phyloP scores from a whole-genome alignment of 2,329 filamentous ascomycete genomes.

The Penicillium sclerotiorum region DNA sequence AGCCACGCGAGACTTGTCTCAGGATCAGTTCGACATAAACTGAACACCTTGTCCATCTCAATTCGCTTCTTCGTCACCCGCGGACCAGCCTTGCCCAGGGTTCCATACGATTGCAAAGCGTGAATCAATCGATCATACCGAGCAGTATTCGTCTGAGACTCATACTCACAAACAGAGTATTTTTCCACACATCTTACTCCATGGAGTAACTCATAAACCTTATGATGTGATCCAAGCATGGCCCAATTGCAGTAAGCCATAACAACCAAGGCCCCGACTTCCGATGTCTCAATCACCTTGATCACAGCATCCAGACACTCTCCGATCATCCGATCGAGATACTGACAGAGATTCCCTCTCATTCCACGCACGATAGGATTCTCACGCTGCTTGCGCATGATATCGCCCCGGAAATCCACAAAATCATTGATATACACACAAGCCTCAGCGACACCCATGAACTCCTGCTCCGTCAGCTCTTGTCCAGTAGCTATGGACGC shows the following conservation, averaged over 20 bases:
- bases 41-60: slow-evolving; percentile 19
- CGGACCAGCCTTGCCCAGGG: slow-evolving; percentile 14
- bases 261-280: slow-evolving; percentile 13
- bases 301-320: slow-evolving; percentile 2
- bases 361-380: slow-evolving; percentile 23
- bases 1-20: slow-evolving; percentile 19
- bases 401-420: slow-evolving; percentile 24
- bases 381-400: slow-evolving; percentile 22
- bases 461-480: slow-evolving; percentile 11
- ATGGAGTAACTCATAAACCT: slow-evolving; percentile 18
- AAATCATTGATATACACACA: slow-evolving; percentile 21
- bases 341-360: slow-evolving; percentile 16
- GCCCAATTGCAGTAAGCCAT: slow-evolving; percentile 28
- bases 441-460: slow-evolving; percentile 11
- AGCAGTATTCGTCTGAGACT: background rate
- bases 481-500: slow-evolving; percentile 19
- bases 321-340: slow-evolving; percentile 15
- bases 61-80: slow-evolving; percentile 8
- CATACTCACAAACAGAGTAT: slow-evolving; percentile 7
- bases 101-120: slow-evolving; percentile 17
- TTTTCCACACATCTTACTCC: background rate
- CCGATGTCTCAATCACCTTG: slow-evolving; percentile 9
- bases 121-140: slow-evolving; percentile 16
- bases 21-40: slow-evolving; percentile 7
- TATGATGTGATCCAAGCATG: slow-evolving; percentile 27